A percentile compares a stretch with the other conserved stretches of the same genome.
Conservation (phyloP, 352 stramenopile species). For the Phytophthora palmivora region DNA sequence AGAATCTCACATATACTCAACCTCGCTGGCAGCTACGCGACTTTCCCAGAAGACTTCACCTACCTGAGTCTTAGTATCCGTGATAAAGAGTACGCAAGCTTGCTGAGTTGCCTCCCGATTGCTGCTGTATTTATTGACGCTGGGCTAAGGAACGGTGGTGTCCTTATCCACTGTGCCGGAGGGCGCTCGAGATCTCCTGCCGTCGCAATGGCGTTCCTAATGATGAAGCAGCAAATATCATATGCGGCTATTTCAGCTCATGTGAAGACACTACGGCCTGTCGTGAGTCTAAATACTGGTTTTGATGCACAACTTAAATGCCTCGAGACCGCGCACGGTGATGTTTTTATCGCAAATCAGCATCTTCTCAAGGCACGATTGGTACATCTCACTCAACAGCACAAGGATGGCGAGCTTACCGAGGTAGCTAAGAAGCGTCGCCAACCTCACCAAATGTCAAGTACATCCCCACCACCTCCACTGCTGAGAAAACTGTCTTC, state of each 20-base stretch:
- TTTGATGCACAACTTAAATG: constrained; percentile 89
- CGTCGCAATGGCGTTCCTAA: constrained; percentile 81
- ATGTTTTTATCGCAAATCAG: constrained; percentile 85
- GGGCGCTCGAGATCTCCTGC: constrained; percentile 87
- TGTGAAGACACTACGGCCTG: constrained; percentile 63
- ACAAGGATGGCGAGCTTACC: constrained; percentile 37
- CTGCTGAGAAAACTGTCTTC: constrained; percentile 39
- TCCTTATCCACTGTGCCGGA: constrained; percentile 88
- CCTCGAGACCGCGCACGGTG: constrained; percentile 65
- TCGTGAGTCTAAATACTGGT: constrained; percentile 79
- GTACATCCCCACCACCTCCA: constrained; percentile 22
- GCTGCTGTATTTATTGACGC: constrained; percentile 84
- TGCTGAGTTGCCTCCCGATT: constrained; percentile 86
- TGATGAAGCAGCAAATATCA: constrained; percentile 65
- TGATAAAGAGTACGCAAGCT: constrained; percentile 90
- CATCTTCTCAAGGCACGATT: constrained; percentile 63
- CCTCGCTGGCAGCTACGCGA: constrained; percentile 83
- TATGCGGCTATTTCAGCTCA: constrained; percentile 59
- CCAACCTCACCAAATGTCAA: constrained; percentile 23
- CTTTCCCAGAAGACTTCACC: constrained; percentile 88
- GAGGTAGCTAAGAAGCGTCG: constrained; percentile 47
- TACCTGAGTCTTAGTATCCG: constrained; percentile 91
- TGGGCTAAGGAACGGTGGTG: constrained; percentile 62
- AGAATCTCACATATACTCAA: constrained; percentile 90
- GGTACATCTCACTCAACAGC: constrained; percentile 41